Conservation (phyloP, 2,329 filamentous ascomycete genomes). For the Colletotrichum somersetense region DNA sequence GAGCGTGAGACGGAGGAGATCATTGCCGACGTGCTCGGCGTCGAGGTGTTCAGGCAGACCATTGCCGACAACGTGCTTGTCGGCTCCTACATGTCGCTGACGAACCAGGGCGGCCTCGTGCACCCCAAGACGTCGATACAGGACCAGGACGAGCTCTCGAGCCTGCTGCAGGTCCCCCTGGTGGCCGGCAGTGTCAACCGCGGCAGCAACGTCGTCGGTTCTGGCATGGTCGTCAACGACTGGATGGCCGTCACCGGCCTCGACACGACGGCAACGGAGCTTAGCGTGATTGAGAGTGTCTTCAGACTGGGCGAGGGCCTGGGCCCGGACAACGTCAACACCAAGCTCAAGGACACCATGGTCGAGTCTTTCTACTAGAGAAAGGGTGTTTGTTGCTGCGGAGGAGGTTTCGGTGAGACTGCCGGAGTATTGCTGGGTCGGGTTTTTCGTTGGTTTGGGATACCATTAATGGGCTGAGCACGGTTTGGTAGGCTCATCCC, state of each 20-base stretch:
- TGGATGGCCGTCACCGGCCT: slow-evolving; percentile 94
- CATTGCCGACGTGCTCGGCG: slow-evolving; percentile 91
- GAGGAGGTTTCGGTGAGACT: slow-evolving; percentile 10
- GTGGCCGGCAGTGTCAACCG: slow-evolving; percentile 95
- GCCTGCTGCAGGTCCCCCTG: slow-evolving; percentile 92
- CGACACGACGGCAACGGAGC: slow-evolving; percentile 93
- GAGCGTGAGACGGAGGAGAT: slow-evolving; percentile 99
- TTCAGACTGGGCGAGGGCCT: slow-evolving; percentile 93
- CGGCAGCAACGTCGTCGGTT: slow-evolving; percentile 93
- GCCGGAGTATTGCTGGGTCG: slow-evolving; percentile 26
- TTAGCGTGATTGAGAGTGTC: slow-evolving; percentile 95
- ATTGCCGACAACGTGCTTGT: slow-evolving; percentile 97
- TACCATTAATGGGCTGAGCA: slow-evolving; percentile 41
- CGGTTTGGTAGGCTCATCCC: slow-evolving; percentile 24
- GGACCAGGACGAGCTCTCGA: slow-evolving; percentile 97
- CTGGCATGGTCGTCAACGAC: slow-evolving; percentile 96
- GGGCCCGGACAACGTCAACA: slow-evolving; percentile 82
- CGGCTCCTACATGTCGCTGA: slow-evolving; percentile 95
- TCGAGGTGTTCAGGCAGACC: slow-evolving; percentile 93
- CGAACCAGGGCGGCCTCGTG: slow-evolving; percentile 95
- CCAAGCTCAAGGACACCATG: slow-evolving; percentile 94
- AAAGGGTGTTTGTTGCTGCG: neutral
- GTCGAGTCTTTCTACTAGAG: slow-evolving; percentile 97
- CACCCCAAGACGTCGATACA: slow-evolving; percentile 97
- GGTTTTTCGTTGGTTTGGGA: slow-evolving; percentile 41